A percentile compares a stretch with the other conserved stretches of the same genome.
Conservation (phyloP, 768 basidiomycete genomes). For the Serendipita sp. region DNA sequence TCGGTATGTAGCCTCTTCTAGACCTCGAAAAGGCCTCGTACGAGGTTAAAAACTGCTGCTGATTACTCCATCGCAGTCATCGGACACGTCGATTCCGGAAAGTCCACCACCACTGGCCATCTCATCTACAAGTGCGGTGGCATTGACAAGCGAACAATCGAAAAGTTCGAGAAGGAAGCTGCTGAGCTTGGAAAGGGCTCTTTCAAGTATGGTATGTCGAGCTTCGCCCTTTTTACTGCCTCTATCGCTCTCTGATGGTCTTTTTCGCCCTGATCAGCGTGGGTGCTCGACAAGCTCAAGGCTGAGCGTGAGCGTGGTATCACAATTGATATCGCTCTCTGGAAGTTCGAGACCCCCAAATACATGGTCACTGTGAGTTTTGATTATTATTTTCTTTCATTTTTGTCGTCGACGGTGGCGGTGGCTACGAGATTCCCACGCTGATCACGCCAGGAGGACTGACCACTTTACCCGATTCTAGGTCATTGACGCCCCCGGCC, state of each 20-base stretch:
- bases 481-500: conserved; percentile 99
- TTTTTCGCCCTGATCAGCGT: conserved; percentile 39
- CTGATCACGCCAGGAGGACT: not conserved
- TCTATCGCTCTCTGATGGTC: not conserved
- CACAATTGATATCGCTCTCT: conserved; percentile 99
- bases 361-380: conserved; percentile 74
- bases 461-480: conserved; percentile 18
- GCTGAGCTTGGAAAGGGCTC: conserved; percentile 99
- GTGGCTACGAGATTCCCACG: not conserved
- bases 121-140: conserved; percentile 99
- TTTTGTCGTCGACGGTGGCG: not conserved
- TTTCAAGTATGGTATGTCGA: conserved; percentile 79
- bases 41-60: conserved; percentile 17
- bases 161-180: conserved; percentile 99
- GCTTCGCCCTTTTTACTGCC: not conserved
- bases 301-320: conserved; percentile 99
- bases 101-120: conserved; percentile 99
- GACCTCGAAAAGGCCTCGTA: conserved; percentile 15
- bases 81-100: conserved; percentile 99
- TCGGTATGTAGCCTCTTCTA: conserved; percentile 45
- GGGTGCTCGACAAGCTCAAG: conserved; percentile 99
- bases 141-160: conserved; percentile 99
- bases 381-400: not conserved
- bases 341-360: conserved; percentile 99
- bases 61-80: conserved; percentile 46